Percentiles rank a stretch among this genome's conserved stretches.
phyloP scores from a whole-genome alignment of 2,329 filamentous ascomycete species.

The Colletotrichum brevisporum region DNA sequence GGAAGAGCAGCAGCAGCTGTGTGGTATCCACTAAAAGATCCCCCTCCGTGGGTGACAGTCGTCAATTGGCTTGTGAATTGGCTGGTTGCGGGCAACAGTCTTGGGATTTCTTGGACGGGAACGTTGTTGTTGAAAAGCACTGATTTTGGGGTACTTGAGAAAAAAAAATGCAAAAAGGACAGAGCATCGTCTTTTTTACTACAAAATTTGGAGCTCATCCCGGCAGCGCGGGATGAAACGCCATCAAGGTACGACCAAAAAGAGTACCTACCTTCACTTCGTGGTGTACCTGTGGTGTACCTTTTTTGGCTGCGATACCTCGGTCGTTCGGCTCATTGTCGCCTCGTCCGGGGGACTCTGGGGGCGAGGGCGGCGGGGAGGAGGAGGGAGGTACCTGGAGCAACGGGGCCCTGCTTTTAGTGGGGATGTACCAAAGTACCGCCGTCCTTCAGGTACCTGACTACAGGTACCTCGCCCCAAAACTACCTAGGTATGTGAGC shows the following conservation, averaged over 20 bases:
- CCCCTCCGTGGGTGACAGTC: background rate
- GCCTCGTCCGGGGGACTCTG: background rate
- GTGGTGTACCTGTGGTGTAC: too few relatives aligned
- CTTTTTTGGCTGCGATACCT: slow-evolving; percentile 21
- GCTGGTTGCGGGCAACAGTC: background rate
- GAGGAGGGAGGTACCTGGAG: background rate
- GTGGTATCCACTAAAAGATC: background rate
- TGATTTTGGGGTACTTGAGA: background rate
- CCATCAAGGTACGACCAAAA: background rate
- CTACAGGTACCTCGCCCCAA: too few relatives aligned
- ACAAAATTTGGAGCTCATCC: slow-evolving; percentile 21
- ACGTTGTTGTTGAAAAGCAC: background rate
- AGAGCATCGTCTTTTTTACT: slow-evolving; percentile 14
- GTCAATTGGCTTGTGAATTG: background rate
- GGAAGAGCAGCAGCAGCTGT: background rate
- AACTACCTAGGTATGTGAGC: too few relatives aligned
- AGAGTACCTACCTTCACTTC: too few relatives aligned
- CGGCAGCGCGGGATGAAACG: slow-evolving; percentile 22
- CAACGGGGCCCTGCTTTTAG: too few relatives aligned
- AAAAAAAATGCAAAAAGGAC: slow-evolving; percentile 3
- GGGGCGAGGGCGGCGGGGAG: background rate
- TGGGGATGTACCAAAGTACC: too few relatives aligned
- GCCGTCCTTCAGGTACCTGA: too few relatives aligned
- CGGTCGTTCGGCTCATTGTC: slow-evolving; percentile 42
- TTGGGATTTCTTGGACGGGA: background rate